Evolutionary conservation across 139 green algal species (phyloP).

Genomic region (Tetraselmis chui): DNA sequence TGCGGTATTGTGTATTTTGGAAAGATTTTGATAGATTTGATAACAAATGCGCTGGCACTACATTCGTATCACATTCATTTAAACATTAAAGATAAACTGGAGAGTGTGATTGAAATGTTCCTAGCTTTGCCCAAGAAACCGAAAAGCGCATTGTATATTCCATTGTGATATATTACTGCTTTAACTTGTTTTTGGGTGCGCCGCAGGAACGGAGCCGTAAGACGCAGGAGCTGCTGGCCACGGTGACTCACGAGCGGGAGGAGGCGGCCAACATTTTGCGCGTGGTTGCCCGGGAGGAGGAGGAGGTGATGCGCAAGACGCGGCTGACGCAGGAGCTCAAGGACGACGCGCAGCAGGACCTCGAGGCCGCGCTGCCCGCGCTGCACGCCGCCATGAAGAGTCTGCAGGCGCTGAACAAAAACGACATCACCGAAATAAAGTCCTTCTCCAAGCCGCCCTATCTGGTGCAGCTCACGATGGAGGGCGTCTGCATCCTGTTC

Average conservation of each 20-base stretch:
- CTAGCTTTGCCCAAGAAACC: too few species aligned
- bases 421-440: constrained; percentile 1
- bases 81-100: too few species aligned
- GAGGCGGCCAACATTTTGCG: constrained; percentile 62
- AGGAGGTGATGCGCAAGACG: constrained; percentile 52
- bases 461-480: constrained; percentile 9
- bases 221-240: constrained; percentile 54
- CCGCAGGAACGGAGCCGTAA: background rate
- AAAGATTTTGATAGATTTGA: too few species aligned
- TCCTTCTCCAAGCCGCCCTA: background rate
- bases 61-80: too few species aligned
- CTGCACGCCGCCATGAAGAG: constrained; percentile 63
- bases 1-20: too few species aligned
- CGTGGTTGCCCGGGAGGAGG: constrained; percentile 61
- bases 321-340: constrained; percentile 50
- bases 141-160: too few species aligned
- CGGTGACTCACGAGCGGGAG: constrained; percentile 45
- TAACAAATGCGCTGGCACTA: too few species aligned
- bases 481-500: constrained; percentile 6
- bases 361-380: constrained; percentile 75
- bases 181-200: too few species aligned
- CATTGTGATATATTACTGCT: too few species aligned
- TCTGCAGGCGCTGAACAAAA: constrained; percentile 74
- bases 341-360: constrained; percentile 72
- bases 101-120: too few species aligned